Evolutionary conservation across 2,329 filamentous ascomycete species (phyloP).

Genomic region (Elsinoe batatas): DNA sequence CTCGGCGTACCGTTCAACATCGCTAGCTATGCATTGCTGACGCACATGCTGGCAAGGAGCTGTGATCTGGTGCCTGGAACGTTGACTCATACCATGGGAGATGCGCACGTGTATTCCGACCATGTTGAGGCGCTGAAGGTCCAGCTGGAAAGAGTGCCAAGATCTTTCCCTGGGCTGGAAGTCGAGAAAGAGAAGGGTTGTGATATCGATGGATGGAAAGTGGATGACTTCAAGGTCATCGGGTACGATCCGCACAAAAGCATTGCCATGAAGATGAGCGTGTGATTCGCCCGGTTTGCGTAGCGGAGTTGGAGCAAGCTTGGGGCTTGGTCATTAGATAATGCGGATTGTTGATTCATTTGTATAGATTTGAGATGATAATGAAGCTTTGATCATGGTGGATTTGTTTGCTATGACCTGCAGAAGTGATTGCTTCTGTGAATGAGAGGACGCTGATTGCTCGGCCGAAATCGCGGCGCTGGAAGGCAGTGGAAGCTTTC

Average conservation of each 20-base stretch:
- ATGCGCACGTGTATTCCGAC: constrained; percentile 92
- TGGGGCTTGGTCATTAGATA: too few species aligned
- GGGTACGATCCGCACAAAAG: constrained; percentile 85
- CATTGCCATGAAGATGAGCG: constrained; percentile 98
- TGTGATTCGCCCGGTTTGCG: constrained; percentile 36
- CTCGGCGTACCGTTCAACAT: constrained; percentile 98
- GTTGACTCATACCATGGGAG: constrained; percentile 91
- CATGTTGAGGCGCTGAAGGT: constrained; percentile 78
- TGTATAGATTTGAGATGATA: neutral
- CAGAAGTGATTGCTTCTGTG: neutral
- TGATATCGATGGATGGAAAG: constrained; percentile 80
- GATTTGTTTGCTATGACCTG: neutral
- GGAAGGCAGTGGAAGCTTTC: constrained; percentile 8
- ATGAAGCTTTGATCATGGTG: too few species aligned
- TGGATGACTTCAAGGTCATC: constrained; percentile 76
- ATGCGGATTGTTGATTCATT: neutral
- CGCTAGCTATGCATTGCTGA: constrained; percentile 83
- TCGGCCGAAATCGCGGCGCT: neutral
- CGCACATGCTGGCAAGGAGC: constrained; percentile 87
- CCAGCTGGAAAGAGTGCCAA: constrained; percentile 72
- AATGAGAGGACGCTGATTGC: neutral
- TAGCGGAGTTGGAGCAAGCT: neutral
- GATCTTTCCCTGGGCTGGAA: constrained; percentile 67
- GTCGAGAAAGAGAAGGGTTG: constrained; percentile 59
- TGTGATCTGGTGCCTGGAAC: constrained; percentile 76